phyloP scores from a whole-genome alignment of 257 asterid genomes.

The Ligustrum vulgare region DNA sequence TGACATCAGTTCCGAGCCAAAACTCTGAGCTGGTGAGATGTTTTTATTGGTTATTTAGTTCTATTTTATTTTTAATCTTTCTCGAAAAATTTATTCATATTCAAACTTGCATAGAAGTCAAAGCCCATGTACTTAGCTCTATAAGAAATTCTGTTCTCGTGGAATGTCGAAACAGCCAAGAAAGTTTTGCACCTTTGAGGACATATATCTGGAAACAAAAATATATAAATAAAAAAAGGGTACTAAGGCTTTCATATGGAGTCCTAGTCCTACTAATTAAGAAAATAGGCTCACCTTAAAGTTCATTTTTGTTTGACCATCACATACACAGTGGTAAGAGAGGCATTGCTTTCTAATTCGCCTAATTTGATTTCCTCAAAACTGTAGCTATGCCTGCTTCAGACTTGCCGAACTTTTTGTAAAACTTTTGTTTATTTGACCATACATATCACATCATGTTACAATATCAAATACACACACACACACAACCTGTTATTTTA shows the following conservation, averaged over 20 bases:
- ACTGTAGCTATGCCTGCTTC: not conserved
- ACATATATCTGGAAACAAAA: not conserved
- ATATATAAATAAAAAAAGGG: not conserved
- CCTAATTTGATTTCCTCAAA: not conserved
- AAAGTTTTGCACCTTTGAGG: not conserved
- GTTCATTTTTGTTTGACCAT: not conserved
- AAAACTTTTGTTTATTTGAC: not conserved
- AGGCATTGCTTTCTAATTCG: not conserved
- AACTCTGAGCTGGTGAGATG: constrained; percentile 85
- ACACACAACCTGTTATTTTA: too few relatives aligned
- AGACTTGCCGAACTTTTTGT: not conserved
- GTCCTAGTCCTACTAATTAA: too few relatives aligned
- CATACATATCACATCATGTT: not conserved
- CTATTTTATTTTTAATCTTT: constrained; percentile 6
- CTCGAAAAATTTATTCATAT: constrained; percentile 6
- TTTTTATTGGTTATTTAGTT: constrained; percentile 8
- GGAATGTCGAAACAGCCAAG: not conserved
- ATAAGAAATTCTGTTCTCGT: not conserved
- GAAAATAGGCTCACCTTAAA: not conserved
- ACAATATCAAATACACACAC: too few relatives aligned
- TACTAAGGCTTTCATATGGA: not conserved
- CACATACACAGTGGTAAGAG: not conserved
- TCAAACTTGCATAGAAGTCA: not conserved
- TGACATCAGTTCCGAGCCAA: constrained; percentile 75
- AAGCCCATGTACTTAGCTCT: constrained; percentile 8